Evolutionary conservation across 192 early-diverging fungal genomes (phyloP).

Genomic region (Backusella parvicylindrica): DNA sequence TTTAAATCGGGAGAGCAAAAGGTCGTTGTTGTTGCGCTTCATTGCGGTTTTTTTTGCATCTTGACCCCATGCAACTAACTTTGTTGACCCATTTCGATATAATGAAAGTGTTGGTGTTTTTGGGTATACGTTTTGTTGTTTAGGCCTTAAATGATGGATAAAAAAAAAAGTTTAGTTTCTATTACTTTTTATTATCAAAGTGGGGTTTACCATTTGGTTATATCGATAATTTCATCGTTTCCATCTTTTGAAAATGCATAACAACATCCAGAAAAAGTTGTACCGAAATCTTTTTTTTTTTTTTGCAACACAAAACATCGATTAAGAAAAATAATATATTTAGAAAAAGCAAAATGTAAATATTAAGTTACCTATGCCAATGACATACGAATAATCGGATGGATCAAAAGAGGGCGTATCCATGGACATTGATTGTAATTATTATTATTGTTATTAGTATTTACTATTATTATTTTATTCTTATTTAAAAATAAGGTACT

Average conservation of each 20-base stretch:
- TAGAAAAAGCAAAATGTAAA: too few relatives aligned
- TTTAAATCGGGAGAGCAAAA: conserved; percentile 43
- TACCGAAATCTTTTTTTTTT: conserved; percentile 29
- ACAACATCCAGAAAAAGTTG: conserved; percentile 44
- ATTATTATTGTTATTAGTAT: background rate
- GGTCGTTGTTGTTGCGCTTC: conserved; percentile 39
- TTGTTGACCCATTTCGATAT: conserved; percentile 35
- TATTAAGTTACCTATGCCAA: conserved; percentile 26
- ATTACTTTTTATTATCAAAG: background rate
- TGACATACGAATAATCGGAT: conserved; percentile 26
- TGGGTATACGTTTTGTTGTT: conserved; percentile 10
- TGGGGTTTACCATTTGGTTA: conserved; percentile 42
- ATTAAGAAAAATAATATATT: too few relatives aligned
- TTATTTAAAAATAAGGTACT: background rate
- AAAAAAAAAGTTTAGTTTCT: background rate
- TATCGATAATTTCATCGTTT: conserved; percentile 45
- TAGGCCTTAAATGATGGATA: background rate
- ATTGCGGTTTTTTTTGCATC: conserved; percentile 34
- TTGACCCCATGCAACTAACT: conserved; percentile 46
- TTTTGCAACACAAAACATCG: background rate
- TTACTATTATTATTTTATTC: background rate
- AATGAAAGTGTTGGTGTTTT: conserved; percentile 40
- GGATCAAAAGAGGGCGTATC: conserved; percentile 23
- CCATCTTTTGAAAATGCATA: conserved; percentile 40
- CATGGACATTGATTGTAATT: background rate